Percentiles rank a stretch among this genome's conserved stretches.
These are phyloP conservation scores for Neurospora sp. DNA, from an alignment of 495 filamentous ascomycete species.

Conservation along the genomic window DNA sequence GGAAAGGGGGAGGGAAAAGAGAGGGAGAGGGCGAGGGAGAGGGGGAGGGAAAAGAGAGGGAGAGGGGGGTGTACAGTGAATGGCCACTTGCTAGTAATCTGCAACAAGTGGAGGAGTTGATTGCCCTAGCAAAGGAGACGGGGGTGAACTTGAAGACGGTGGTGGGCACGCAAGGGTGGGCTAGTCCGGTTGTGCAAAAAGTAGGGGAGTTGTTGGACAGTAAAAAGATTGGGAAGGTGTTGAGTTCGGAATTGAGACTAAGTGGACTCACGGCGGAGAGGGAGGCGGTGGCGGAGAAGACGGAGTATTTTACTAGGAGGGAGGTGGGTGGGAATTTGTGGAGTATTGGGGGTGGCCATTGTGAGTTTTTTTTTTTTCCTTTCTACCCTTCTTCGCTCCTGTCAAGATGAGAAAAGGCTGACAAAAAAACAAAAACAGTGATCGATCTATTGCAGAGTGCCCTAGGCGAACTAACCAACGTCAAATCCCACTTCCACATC, in stretches of 20 bases:
- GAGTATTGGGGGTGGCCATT: slow-evolving; percentile 44
- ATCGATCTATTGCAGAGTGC: slow-evolving; percentile 31
- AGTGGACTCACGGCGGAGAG: slow-evolving; percentile 28
- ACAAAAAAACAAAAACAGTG: slow-evolving; percentile 1
- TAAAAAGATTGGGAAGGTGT: slow-evolving; percentile 43
- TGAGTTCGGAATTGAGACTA: slow-evolving; percentile 40
- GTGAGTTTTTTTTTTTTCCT: slow-evolving; percentile 16
- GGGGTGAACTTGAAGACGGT: slow-evolving; percentile 38
- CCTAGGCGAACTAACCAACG: slow-evolving; percentile 32
- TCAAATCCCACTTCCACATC: slow-evolving; percentile 31
- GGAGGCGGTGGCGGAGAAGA: slow-evolving; percentile 15
- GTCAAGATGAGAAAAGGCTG: too few species aligned
- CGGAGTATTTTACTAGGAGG: slow-evolving; percentile 35
- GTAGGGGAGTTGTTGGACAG: slow-evolving; percentile 39
- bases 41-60: not conserved
- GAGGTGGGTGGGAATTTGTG: slow-evolving; percentile 39
- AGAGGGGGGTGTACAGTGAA: slow-evolving; percentile 37
- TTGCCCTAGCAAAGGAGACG: slow-evolving; percentile 21
- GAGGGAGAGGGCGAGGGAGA: not conserved
- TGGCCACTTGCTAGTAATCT: slow-evolving; percentile 41
- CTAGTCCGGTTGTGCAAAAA: slow-evolving; percentile 31
- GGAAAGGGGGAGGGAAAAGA: not conserved
- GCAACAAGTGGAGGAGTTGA: slow-evolving; percentile 31
- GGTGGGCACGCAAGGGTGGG: slow-evolving; percentile 42
- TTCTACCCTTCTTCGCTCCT: too few species aligned